These are phyloP conservation scores for Microthlaspi erraticum DNA, from an alignment of 345 rosid genomes.

Conservation along the genomic window DNA sequence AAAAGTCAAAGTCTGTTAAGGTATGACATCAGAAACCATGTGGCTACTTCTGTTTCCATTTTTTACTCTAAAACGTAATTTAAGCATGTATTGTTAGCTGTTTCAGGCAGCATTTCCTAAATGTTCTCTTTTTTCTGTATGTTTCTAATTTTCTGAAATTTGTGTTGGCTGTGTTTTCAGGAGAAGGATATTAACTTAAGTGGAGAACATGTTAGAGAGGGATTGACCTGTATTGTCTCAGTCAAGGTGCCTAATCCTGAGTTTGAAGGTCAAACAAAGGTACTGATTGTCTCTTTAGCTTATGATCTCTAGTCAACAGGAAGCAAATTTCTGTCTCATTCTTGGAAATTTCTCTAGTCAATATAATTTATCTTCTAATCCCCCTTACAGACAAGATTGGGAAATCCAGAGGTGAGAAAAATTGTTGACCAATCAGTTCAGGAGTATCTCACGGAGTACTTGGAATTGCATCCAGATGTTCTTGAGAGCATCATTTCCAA, in stretches of 20 bases:
- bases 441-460: slow-evolving; percentile 89
- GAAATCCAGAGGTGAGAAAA: slow-evolving; percentile 97
- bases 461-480: slow-evolving; percentile 96
- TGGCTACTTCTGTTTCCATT: slow-evolving; percentile 1
- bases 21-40: slow-evolving; percentile 48
- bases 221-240: slow-evolving; percentile 92
- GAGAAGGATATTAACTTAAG: slow-evolving; percentile 90
- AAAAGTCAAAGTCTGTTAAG: slow-evolving; percentile 85
- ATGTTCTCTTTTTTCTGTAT: background rate
- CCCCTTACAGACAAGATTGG: slow-evolving; percentile 84
- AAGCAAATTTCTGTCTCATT: background rate
- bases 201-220: slow-evolving; percentile 98
- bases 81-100: too few relatives aligned
- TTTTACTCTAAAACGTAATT: background rate
- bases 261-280: slow-evolving; percentile 99
- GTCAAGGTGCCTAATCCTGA: slow-evolving; percentile 98
- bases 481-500: slow-evolving; percentile 91
- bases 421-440: slow-evolving; percentile 95
- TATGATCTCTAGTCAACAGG: slow-evolving; percentile 8
- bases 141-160: background rate
- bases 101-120: too few relatives aligned
- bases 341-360: slow-evolving; percentile 5
- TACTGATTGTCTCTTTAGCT: slow-evolving; percentile 39
- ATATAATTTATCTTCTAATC: slow-evolving; percentile 20
- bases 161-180: slow-evolving; percentile 51